Conservation (phyloP, 345 rosid genomes). For the Pistacia vera region DNA sequence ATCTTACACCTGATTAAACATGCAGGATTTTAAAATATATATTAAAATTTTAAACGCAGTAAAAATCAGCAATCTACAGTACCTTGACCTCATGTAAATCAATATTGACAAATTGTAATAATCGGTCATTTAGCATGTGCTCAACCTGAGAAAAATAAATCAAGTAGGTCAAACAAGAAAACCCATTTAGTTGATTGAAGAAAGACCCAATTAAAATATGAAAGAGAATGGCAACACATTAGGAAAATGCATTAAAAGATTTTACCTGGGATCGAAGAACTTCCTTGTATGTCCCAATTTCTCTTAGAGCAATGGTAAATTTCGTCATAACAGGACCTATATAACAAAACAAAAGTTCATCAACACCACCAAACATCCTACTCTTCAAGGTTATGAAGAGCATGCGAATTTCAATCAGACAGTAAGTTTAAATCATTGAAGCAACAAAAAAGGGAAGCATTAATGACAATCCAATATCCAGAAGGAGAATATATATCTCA, state of each 20-base stretch:
- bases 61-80: conserved; percentile 31
- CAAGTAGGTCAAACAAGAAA: neutral
- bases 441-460: neutral
- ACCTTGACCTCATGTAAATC: conserved; percentile 97
- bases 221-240: neutral
- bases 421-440: neutral
- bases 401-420: neutral
- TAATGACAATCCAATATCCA: conserved; percentile 13
- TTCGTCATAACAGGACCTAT: conserved; percentile 99
- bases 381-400: neutral
- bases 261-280: conserved; percentile 97
- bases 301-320: conserved; percentile 97
- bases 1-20: conserved; percentile 4
- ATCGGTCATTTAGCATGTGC: conserved; percentile 92
- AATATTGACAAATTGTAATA: conserved; percentile 79
- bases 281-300: conserved; percentile 98
- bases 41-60: conserved; percentile 1
- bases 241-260: conserved; percentile 9
- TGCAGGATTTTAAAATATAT: neutral
- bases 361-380: conserved; percentile 13
- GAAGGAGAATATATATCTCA: conserved; percentile 9
- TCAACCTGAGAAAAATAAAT: conserved; percentile 68
- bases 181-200: neutral
- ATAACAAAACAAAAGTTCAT: conserved; percentile 24
- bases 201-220: conserved; percentile 9